Percentiles rank a stretch among this genome's conserved stretches.
Conservation (phyloP, 768 basidiomycete species). For the Leccinum subtestaceum region DNA sequence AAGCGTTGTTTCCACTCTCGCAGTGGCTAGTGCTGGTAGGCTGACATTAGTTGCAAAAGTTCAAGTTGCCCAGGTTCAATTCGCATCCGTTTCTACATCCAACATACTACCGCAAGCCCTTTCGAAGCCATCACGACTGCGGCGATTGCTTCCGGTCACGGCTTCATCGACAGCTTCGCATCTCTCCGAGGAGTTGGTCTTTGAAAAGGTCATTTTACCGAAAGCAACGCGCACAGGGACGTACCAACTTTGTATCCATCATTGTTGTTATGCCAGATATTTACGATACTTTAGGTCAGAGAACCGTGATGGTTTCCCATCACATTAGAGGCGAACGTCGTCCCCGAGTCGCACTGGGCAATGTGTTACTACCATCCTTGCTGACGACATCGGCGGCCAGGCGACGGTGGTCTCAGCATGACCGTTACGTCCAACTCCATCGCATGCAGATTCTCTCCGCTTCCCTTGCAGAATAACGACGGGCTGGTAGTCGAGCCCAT, state of each 20-base stretch:
- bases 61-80: too few species aligned
- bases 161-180: neutral
- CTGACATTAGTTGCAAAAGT: too few species aligned
- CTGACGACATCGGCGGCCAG: neutral
- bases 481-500: too few species aligned
- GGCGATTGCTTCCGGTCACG: too few species aligned
- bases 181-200: neutral
- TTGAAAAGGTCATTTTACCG: neutral
- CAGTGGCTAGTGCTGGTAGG: too few species aligned
- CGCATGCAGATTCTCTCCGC: neutral
- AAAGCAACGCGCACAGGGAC: neutral
- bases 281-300: neutral
- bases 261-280: neutral
- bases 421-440: neutral
- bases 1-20: too few species aligned
- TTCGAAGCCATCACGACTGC: too few species aligned
- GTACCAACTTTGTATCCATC: neutral
- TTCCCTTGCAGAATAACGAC: neutral
- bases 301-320: neutral
- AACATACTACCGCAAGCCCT: too few species aligned
- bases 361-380: neutral
- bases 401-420: neutral
- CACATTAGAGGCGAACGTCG: neutral
- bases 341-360: neutral
- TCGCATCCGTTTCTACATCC: too few species aligned